A percentile compares a stretch with the other conserved stretches of the same genome.
phyloP scores from a whole-genome alignment of 495 filamentous ascomycete genomes.

The Baudoinia panamericana region DNA sequence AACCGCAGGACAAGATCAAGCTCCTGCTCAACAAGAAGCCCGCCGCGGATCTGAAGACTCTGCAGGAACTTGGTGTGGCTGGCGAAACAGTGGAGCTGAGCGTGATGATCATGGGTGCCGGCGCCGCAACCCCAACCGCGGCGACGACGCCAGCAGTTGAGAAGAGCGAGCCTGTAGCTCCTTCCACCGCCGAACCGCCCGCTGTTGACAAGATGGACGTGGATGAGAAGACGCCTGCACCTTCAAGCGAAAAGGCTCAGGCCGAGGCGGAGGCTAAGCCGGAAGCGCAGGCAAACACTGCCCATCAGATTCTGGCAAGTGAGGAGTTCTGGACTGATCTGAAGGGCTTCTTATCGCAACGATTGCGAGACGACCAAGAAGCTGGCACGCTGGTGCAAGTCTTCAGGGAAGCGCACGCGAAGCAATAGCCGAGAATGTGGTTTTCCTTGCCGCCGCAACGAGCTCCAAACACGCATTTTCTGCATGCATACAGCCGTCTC shows the following conservation, averaged over 20 bases:
- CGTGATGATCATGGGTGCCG: conserved; percentile 75
- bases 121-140: conserved; percentile 22
- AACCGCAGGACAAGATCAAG: conserved; percentile 56
- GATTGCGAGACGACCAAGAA: conserved; percentile 56
- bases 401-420: conserved; percentile 59
- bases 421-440: conserved; percentile 3
- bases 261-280: conserved; percentile 11
- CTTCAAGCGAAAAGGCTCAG: conserved; percentile 19
- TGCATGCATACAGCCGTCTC: no score
- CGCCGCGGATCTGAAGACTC: conserved; percentile 51
- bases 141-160: conserved; percentile 25
- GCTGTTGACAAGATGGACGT: conserved; percentile 22
- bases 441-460: no score
- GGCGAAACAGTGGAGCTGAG: conserved; percentile 50
- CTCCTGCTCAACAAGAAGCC: conserved; percentile 75
- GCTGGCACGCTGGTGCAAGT: conserved; percentile 48
- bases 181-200: conserved; percentile 24
- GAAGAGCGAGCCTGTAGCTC: conserved; percentile 18
- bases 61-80: conserved; percentile 42
- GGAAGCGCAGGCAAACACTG: background rate
- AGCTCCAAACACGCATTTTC: no score
- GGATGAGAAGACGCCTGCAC: conserved; percentile 15
- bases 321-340: conserved; percentile 84
- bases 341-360: conserved; percentile 62
- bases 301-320: conserved; percentile 43